phyloP scores from a whole-genome alignment of 495 filamentous ascomycete species.

The Lophiotrema nucula region DNA sequence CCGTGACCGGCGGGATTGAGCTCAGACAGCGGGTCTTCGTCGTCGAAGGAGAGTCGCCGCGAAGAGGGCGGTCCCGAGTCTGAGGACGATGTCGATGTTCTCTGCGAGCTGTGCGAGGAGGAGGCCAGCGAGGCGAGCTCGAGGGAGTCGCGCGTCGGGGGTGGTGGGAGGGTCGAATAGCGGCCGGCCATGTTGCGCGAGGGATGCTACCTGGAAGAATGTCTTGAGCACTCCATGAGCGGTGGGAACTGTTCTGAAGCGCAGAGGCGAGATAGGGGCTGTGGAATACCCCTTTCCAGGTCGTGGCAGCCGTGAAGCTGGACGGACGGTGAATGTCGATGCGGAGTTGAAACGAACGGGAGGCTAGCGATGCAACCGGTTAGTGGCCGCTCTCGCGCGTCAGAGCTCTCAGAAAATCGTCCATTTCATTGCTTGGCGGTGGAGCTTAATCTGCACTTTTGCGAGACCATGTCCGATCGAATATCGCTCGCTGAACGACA shows the following conservation, averaged over 20 bases:
- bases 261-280: background rate
- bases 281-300: conserved; percentile 3
- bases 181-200: conserved; percentile 34
- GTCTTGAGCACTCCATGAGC: background rate
- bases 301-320: background rate
- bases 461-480: background rate
- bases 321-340: background rate
- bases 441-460: background rate
- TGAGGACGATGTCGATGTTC: conserved; percentile 70
- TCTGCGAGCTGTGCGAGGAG: conserved; percentile 61
- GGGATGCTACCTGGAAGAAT: conserved; percentile 9
- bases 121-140: conserved; percentile 93
- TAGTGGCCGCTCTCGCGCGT: background rate
- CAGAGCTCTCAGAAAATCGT: conserved; percentile 1
- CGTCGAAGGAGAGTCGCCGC: conserved; percentile 82
- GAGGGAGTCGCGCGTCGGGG: conserved; percentile 79
- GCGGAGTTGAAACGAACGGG: conserved; percentile 1
- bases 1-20: conserved; percentile 50
- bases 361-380: background rate
- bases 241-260: background rate
- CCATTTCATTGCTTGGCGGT: conserved; percentile 3
- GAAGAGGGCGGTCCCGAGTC: conserved; percentile 85
- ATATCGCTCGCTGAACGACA: background rate
- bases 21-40: conserved; percentile 73
- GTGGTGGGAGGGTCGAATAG: conserved; percentile 41